Conservation (phyloP, 2,329 filamentous ascomycete genomes). For the Fusarium sp. region DNA sequence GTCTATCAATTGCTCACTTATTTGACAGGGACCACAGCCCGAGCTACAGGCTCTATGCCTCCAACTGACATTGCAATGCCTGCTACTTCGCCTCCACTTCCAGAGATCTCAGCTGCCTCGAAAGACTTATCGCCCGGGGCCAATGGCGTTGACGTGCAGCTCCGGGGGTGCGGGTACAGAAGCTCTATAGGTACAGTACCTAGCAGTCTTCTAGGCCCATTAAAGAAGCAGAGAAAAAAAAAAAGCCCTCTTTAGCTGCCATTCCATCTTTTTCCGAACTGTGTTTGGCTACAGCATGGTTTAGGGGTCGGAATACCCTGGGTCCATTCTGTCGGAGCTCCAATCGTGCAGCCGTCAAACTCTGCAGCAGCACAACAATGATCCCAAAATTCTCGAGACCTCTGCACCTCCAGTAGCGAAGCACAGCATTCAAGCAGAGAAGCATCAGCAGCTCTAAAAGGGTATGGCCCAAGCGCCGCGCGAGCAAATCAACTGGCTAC, state of each 20-base stretch:
- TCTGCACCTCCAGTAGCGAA: constrained; percentile 23
- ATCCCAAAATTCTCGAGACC: constrained; percentile 5
- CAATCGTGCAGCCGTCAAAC: constrained; percentile 34
- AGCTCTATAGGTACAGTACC: constrained; percentile 31
- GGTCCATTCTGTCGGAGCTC: constrained; percentile 36
- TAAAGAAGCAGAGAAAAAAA: constrained; percentile 39
- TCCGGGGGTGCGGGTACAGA: constrained; percentile 43
- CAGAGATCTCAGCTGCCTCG: constrained; percentile 46
- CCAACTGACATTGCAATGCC: constrained; percentile 28
- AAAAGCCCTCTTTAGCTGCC: constrained; percentile 16
- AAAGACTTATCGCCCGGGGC: constrained; percentile 44
- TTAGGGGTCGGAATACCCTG: constrained; percentile 20
- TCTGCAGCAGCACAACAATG: constrained; percentile 7
- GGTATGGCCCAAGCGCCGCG: constrained; percentile 43
- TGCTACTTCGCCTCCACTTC: constrained; percentile 37
- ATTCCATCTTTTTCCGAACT: constrained; percentile 32
- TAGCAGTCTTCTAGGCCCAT: constrained; percentile 42
- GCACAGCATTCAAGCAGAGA: constrained; percentile 32
- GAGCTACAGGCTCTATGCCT: constrained; percentile 33
- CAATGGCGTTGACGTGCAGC: constrained; percentile 42
- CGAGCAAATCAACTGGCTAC: constrained; percentile 48
- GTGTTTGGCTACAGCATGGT: constrained; percentile 22
- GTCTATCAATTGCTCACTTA: constrained; percentile 24
- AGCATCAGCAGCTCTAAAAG: constrained; percentile 41
- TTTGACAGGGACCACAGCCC: constrained; percentile 38